Conservation (phyloP, 345 rosid species). For the Corchorus olitorius region DNA sequence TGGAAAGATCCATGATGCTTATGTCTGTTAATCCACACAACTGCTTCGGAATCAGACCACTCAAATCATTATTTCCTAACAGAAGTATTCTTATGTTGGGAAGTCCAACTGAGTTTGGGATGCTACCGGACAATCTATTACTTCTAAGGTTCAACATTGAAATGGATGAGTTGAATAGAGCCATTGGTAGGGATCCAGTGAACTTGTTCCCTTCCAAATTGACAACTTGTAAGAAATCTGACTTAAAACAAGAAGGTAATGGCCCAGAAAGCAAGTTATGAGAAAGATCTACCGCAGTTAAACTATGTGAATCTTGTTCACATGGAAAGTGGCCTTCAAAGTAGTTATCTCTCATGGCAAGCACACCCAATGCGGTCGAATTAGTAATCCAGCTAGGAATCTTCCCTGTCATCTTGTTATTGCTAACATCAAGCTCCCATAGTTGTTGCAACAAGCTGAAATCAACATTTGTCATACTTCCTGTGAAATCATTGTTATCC, state of each 20-base stretch:
- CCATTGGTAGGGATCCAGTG: neutral
- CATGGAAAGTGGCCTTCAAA: constrained; percentile 16
- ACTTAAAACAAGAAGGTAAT: too few relatives aligned
- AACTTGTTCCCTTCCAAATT: neutral
- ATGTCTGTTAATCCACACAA: neutral
- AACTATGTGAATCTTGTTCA: neutral
- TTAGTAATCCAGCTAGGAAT: constrained; percentile 25
- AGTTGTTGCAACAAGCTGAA: too few relatives aligned
- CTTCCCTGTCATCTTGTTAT: neutral
- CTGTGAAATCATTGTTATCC: neutral
- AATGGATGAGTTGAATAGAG: neutral
- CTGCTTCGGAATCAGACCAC: constrained; percentile 3
- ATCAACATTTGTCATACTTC: neutral
- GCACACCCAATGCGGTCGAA: neutral
- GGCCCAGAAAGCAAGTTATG: too few relatives aligned
- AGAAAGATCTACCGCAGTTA: too few relatives aligned
- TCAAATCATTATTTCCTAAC: neutral
- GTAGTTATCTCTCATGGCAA: neutral
- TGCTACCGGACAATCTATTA: neutral
- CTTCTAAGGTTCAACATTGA: neutral
- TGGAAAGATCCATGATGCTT: constrained; percentile 21
- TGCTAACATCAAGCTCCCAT: neutral
- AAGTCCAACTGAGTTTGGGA: neutral
- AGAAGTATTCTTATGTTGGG: neutral
- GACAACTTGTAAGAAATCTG: neutral